Evolutionary conservation across 805 yeast genomes (phyloP).

Genomic region (Komagataella populi): DNA sequence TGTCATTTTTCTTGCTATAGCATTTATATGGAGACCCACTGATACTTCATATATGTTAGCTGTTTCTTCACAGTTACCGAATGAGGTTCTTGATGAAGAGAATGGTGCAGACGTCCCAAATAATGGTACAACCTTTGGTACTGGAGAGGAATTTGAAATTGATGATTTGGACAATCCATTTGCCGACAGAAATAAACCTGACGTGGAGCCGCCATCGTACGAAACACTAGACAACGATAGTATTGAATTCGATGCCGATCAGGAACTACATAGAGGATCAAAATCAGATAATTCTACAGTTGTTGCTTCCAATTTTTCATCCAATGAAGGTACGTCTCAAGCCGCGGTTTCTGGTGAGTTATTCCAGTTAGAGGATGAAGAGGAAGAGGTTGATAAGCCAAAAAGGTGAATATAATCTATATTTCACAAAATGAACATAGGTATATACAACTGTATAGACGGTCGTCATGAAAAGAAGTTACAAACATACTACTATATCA

Average conservation of each 20-base stretch:
- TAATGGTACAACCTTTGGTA: conserved; percentile 13
- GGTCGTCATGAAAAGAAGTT: too few relatives aligned
- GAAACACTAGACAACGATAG: conserved; percentile 5
- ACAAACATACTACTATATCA: too few relatives aligned
- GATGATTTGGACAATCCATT: conserved; percentile 29
- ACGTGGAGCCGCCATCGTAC: conserved; percentile 6
- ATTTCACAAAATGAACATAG: background rate
- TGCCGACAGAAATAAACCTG: conserved; percentile 11
- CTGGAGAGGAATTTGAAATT: conserved; percentile 44
- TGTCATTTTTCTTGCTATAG: conserved; percentile 67
- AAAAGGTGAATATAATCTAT: background rate
- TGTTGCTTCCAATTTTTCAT: background rate
- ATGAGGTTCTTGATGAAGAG: conserved; percentile 37
- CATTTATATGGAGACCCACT: conserved; percentile 96
- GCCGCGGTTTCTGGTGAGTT: conserved; percentile 1
- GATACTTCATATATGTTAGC: conserved; percentile 91
- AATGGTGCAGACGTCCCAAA: conserved; percentile 26
- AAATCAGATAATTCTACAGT: background rate
- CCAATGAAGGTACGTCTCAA: conserved; percentile 1
- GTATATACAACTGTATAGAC: background rate
- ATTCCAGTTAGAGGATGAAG: conserved; percentile 7
- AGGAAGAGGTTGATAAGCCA: conserved; percentile 2
- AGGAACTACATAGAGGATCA: conserved; percentile 14
- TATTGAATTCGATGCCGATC: conserved; percentile 16
- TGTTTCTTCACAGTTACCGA: conserved; percentile 84